phyloP scores from a whole-genome alignment of 2,329 filamentous ascomycete species.

The Pseudogymnoascus sp. region DNA sequence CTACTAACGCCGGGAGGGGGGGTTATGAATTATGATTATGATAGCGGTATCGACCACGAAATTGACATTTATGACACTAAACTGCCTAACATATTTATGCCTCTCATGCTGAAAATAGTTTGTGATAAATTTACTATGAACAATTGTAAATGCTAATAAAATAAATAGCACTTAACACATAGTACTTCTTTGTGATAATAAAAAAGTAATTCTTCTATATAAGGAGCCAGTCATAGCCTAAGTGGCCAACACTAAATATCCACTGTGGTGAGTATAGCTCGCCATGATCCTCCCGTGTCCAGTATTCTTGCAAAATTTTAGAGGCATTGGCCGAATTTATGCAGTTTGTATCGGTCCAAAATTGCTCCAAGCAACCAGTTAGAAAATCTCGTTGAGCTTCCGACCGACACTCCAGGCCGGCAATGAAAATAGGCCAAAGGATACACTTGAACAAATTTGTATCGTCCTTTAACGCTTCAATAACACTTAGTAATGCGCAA shows the following conservation, averaged over 20 bases:
- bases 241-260: not conserved
- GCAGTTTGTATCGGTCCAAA: constrained; percentile 16
- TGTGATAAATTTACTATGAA: not conserved
- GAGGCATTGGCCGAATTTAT: constrained; percentile 10
- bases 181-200: not conserved
- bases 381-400: constrained; percentile 21
- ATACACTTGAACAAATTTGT: constrained; percentile 25
- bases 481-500: constrained; percentile 22
- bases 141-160: not conserved
- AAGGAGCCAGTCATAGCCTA: not conserved
- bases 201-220: not conserved
- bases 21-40: not conserved
- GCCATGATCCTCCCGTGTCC: constrained; percentile 16
- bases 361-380: not conserved
- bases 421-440: constrained; percentile 31
- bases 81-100: not conserved
- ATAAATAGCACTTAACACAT: not conserved
- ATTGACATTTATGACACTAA: not conserved
- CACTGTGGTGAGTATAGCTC: not conserved
- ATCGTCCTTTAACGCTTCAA: constrained; percentile 19
- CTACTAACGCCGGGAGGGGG: too few relatives aligned
- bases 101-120: not conserved
- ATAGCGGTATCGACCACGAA: not conserved
- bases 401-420: constrained; percentile 26
- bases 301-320: constrained; percentile 17